Conservation (phyloP, 176 grass and related monocot genomes). For the Oryza coarctata region DNA sequence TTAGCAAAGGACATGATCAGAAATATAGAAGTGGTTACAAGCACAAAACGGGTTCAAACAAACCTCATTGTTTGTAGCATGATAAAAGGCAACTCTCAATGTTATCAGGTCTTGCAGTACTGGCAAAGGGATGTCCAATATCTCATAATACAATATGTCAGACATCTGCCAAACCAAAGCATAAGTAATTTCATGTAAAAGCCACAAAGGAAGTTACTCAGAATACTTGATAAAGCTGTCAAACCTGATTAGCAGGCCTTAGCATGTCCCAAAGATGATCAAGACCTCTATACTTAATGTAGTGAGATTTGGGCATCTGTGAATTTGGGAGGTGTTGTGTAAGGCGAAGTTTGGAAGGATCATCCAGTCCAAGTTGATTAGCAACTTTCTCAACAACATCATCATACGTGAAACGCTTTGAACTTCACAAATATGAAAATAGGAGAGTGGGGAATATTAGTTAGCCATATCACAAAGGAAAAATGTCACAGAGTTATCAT, state of each 20-base stretch:
- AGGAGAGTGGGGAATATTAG: neutral
- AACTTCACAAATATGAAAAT: conserved; percentile 45
- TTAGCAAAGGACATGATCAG: conserved; percentile 24
- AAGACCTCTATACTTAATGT: conserved; percentile 65
- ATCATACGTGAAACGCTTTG: conserved; percentile 71
- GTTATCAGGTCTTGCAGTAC: conserved; percentile 68
- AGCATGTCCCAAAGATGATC: conserved; percentile 68
- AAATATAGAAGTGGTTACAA: conserved; percentile 16
- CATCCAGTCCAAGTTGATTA: conserved; percentile 55
- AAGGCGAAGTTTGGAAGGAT: conserved; percentile 82
- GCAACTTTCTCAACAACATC: conserved; percentile 83
- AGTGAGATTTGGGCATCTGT: conserved; percentile 65
- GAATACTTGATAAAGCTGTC: conserved; percentile 7
- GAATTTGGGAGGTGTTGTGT: conserved; percentile 56
- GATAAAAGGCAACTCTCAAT: conserved; percentile 61
- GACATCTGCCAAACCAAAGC: conserved; percentile 47
- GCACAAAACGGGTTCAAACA: conserved; percentile 11
- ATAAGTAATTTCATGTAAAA: conserved; percentile 28
- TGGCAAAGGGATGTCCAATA: conserved; percentile 83
- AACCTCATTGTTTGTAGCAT: conserved; percentile 58
- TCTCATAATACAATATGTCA: conserved; percentile 78
- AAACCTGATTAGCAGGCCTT: conserved; percentile 59
- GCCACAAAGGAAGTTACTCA: neutral
- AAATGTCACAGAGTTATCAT: neutral
- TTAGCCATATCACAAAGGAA: neutral